These are phyloP conservation scores for Nakazawaea populi DNA, from an alignment of 805 yeast genomes.

Conservation along the genomic window DNA sequence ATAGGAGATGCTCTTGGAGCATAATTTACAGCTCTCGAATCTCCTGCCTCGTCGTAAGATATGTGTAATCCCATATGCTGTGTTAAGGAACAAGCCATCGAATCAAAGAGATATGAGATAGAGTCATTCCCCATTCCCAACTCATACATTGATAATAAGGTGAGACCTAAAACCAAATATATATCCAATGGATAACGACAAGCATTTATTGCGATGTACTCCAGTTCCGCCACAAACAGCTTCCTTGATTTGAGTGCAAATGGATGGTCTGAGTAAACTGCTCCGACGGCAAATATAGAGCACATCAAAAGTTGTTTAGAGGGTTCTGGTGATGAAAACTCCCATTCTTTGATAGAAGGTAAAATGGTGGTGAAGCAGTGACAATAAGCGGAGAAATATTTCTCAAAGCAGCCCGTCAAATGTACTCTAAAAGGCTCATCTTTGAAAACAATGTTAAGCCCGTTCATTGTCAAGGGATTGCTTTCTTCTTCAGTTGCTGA, in stretches of 20 bases:
- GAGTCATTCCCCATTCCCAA: conserved; percentile 24
- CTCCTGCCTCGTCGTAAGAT: conserved; percentile 14
- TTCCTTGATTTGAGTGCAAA: conserved; percentile 7
- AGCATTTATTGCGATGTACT: conserved; percentile 18
- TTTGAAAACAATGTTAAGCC: conserved; percentile 12
- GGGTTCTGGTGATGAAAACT: conserved; percentile 15
- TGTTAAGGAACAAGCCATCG: conserved; percentile 26
- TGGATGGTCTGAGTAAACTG: conserved; percentile 17
- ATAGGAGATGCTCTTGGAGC: conserved; percentile 21
- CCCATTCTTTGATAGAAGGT: conserved; percentile 12
- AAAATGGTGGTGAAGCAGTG: conserved; percentile 15
- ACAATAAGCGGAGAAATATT: conserved; percentile 10
- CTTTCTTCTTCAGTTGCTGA: neutral
- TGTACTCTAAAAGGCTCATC: conserved; percentile 11
- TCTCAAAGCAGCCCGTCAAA: conserved; percentile 12
- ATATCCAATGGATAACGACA: conserved; percentile 18
- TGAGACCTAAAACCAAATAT: conserved; percentile 19
- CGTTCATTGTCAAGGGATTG: conserved; percentile 11
- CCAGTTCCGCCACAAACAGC: conserved; percentile 21
- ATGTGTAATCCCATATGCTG: conserved; percentile 30
- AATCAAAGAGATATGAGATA: conserved; percentile 22
- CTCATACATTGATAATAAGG: conserved; percentile 24
- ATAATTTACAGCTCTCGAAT: conserved; percentile 14
- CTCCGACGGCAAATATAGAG: conserved; percentile 20
- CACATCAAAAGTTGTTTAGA: conserved; percentile 21